phyloP scores from a whole-genome alignment of 73 alveolate genomes.

The Paramecium pentaurelia region DNA sequence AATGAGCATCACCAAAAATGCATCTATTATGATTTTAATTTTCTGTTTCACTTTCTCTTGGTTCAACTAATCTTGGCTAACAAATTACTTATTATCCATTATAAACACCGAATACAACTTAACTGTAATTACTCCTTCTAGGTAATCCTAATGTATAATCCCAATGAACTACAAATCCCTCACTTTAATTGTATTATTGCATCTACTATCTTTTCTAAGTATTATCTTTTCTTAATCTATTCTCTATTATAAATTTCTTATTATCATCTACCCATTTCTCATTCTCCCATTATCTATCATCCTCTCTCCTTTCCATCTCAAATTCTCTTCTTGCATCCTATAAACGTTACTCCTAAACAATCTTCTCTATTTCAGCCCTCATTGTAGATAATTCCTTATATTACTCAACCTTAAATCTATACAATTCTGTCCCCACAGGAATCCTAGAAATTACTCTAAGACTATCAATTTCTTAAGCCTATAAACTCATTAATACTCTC shows the following conservation, averaged over 20 bases:
- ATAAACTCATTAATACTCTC: slow-evolving; percentile 77
- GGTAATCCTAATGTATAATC: slow-evolving; percentile 81
- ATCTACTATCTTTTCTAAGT: slow-evolving; percentile 5
- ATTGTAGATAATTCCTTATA: slow-evolving; percentile 78
- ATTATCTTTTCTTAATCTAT: slow-evolving; percentile 67
- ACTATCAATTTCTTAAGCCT: slow-evolving; percentile 79
- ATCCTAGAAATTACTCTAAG: slow-evolving; percentile 76
- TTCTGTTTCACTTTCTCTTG: slow-evolving; percentile 74
- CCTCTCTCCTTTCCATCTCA: slow-evolving; percentile 76
- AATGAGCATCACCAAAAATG: slow-evolving; percentile 64
- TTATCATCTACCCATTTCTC: slow-evolving; percentile 86
- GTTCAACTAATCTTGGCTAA: slow-evolving; percentile 85
- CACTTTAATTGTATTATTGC: slow-evolving; percentile 44
- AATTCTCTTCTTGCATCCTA: slow-evolving; percentile 82
- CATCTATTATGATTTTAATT: slow-evolving; percentile 65
- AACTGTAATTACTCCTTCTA: slow-evolving; percentile 65
- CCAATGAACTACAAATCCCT: slow-evolving; percentile 80
- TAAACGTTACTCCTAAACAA: slow-evolving; percentile 81
- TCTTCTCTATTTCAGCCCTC: slow-evolving; percentile 87
- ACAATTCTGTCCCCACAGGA: slow-evolving; percentile 82
- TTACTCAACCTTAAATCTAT: slow-evolving; percentile 83
- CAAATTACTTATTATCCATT: slow-evolving; percentile 73
- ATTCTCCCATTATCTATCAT: slow-evolving; percentile 70
- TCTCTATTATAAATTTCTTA: slow-evolving; percentile 75
- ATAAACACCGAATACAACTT: slow-evolving; percentile 84